Conservation (phyloP, 2,329 filamentous ascomycete species). For the Arachnopeziza araneosa region DNA sequence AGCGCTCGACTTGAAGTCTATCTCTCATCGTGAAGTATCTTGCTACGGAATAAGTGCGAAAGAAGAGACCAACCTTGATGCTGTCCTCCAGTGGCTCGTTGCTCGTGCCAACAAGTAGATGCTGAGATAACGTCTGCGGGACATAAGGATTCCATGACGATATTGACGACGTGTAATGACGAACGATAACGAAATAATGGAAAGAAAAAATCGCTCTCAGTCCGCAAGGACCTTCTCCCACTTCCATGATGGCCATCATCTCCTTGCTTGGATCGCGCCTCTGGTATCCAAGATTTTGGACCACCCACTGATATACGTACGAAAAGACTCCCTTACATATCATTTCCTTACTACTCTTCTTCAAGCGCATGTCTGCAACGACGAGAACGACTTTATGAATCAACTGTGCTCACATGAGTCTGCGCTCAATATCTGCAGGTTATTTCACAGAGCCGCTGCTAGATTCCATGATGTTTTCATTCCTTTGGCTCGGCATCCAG, state of each 20-base stretch:
- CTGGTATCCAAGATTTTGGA: not conserved
- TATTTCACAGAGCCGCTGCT: constrained; percentile 11
- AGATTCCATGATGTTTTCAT: constrained; percentile 14
- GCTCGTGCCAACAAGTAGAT: constrained; percentile 60
- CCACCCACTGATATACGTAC: not conserved
- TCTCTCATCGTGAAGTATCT: constrained; percentile 89
- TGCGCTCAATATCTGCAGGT: not conserved
- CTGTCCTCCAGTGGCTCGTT: constrained; percentile 93
- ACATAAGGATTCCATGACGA: constrained; percentile 11
- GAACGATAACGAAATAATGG: constrained; percentile 46
- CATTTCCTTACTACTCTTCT: constrained; percentile 20
- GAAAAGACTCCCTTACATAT: not conserved
- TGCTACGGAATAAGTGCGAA: constrained; percentile 99
- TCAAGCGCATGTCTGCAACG: constrained; percentile 20
- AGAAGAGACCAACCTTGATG: constrained; percentile 97
- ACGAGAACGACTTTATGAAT: constrained; percentile 8
- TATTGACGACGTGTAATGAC: constrained; percentile 35
- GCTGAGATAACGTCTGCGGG: not conserved
- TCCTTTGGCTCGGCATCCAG: not conserved
- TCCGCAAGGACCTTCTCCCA: constrained; percentile 43
- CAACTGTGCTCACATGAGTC: constrained; percentile 7
- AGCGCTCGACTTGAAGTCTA: constrained; percentile 79
- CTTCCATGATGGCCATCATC: constrained; percentile 27
- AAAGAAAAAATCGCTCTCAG: constrained; percentile 39
- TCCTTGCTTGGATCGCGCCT: constrained; percentile 30